Conservation (phyloP, 805 yeast species). For the Cyberlindnera mrakii region DNA sequence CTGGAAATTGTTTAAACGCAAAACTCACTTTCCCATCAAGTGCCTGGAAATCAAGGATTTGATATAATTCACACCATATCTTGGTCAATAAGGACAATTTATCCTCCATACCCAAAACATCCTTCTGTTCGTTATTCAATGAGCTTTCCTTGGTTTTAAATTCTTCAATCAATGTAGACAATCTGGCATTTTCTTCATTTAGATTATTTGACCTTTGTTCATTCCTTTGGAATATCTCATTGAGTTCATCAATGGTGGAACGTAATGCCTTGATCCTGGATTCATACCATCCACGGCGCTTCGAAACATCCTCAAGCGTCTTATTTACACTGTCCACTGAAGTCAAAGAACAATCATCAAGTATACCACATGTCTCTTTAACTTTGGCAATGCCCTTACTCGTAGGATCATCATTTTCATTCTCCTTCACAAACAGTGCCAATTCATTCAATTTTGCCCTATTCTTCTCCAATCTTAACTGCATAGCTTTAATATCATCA, state of each 20-base stretch:
- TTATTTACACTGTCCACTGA: background rate
- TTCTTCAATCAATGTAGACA: slow-evolving; percentile 4
- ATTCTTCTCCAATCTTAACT: slow-evolving; percentile 23
- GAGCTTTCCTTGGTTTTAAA: slow-evolving; percentile 4
- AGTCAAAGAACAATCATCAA: background rate
- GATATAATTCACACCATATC: slow-evolving; percentile 7
- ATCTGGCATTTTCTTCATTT: slow-evolving; percentile 2
- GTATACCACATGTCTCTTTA: background rate
- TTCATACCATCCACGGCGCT: background rate
- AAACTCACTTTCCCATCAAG: slow-evolving; percentile 4
- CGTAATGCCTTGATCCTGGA: background rate
- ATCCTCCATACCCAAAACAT: slow-evolving; percentile 9
- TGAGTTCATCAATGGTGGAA: background rate
- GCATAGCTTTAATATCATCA: slow-evolving; percentile 27
- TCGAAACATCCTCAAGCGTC: background rate
- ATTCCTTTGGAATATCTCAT: background rate
- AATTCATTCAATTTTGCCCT: slow-evolving; percentile 8
- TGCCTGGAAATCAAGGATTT: slow-evolving; percentile 3
- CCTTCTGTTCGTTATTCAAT: slow-evolving; percentile 2
- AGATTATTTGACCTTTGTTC: slow-evolving; percentile 2
- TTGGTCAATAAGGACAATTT: slow-evolving; percentile 8
- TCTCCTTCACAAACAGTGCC: background rate
- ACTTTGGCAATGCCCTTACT: background rate
- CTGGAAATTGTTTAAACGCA: slow-evolving; percentile 1
- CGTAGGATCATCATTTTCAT: slow-evolving; percentile 1